These are phyloP conservation scores for Solioccasus polychromus DNA, from an alignment of 768 basidiomycete genomes.

Conservation along the genomic window DNA sequence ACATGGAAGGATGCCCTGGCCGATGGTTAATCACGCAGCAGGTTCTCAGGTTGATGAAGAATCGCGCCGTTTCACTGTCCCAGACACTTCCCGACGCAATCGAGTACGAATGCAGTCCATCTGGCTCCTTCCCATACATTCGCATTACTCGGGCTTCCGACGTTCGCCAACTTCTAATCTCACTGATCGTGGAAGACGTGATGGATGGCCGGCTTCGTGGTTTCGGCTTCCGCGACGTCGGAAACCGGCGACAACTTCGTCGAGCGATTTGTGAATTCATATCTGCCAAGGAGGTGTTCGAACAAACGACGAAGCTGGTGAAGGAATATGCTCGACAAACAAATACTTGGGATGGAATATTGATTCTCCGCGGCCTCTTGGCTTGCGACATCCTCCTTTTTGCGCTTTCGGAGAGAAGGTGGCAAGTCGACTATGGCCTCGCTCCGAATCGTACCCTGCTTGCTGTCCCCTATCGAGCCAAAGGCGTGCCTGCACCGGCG, in stretches of 20 bases:
- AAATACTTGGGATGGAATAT: conserved; percentile 14
- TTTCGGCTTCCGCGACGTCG: background rate
- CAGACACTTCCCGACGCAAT: background rate
- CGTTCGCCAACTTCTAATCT: background rate
- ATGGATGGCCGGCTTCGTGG: conserved; percentile 1
- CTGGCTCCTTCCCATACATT: too few species aligned
- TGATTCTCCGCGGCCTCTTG: conserved; percentile 32
- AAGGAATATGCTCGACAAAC: background rate
- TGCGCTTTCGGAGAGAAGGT: too few species aligned
- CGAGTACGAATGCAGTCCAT: conserved; percentile 4
- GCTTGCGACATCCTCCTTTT: background rate
- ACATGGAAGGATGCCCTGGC: background rate
- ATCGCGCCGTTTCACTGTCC: conserved; percentile 1
- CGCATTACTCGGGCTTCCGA: too few species aligned
- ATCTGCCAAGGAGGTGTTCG: conserved; percentile 4
- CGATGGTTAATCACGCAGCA: background rate
- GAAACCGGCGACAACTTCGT: background rate
- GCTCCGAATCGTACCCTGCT: too few species aligned
- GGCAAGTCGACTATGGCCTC: too few species aligned
- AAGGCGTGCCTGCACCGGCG: too few species aligned
- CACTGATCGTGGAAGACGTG: conserved; percentile 9
- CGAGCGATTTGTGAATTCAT: conserved; percentile 10
- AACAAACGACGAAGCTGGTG: background rate
- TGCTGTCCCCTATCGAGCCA: too few species aligned
- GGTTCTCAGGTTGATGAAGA: conserved; percentile 18